These are phyloP conservation scores for Monilinia fructicola DNA, from an alignment of 2,329 filamentous ascomycete species.

Conservation along the genomic window DNA sequence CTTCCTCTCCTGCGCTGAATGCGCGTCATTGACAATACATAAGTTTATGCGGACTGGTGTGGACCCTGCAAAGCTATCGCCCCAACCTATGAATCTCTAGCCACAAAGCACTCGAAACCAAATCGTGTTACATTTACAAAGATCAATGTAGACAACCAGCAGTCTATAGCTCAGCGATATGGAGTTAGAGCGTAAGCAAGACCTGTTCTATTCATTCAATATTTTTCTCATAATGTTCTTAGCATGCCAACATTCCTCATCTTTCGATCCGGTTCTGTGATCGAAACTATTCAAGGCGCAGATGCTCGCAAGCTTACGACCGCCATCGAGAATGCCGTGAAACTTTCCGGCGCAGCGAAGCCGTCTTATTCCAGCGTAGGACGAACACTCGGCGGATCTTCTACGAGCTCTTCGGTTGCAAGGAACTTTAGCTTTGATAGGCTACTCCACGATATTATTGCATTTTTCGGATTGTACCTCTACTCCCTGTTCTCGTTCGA, in stretches of 20 bases:
- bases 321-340: slow-evolving; percentile 70
- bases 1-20: slow-evolving; percentile 36
- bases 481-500: slow-evolving; percentile 64
- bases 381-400: slow-evolving; percentile 54
- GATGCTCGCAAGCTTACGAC: slow-evolving; percentile 73
- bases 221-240: slow-evolving; percentile 23
- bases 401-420: slow-evolving; percentile 13
- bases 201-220: slow-evolving; percentile 9
- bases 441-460: slow-evolving; percentile 26
- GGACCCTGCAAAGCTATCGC: slow-evolving; percentile 85
- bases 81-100: slow-evolving; percentile 82
- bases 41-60: slow-evolving; percentile 91
- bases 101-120: slow-evolving; percentile 74
- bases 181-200: slow-evolving; percentile 67
- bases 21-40: slow-evolving; percentile 20
- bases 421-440: slow-evolving; percentile 19
- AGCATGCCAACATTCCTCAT: slow-evolving; percentile 93
- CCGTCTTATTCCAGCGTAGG: slow-evolving; percentile 56
- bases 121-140: slow-evolving; percentile 87
- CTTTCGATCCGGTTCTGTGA: slow-evolving; percentile 71
- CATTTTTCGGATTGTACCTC: slow-evolving; percentile 61
- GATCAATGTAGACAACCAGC: slow-evolving; percentile 83
- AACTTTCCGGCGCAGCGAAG: slow-evolving; percentile 48
- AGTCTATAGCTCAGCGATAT: slow-evolving; percentile 73
- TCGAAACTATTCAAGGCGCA: slow-evolving; percentile 78